Evolutionary conservation across 805 yeast genomes (phyloP), one percentile per base, ranked within the genome.

Genomic region (Nakazawaea molendinolei): DNA sequence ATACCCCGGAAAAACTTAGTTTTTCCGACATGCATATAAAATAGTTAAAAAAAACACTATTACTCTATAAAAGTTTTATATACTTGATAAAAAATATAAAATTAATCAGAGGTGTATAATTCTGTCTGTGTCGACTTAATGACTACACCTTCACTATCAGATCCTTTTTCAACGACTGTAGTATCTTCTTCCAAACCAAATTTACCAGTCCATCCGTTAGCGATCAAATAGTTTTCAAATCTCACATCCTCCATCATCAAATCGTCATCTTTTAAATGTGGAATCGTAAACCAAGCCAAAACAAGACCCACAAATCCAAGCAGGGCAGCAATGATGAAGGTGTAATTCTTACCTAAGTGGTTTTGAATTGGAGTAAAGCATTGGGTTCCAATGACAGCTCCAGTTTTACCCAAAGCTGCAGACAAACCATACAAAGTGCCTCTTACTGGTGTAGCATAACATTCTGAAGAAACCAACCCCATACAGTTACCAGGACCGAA

Each of bases 301-400:
- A 69, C 33, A 24, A 82, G 71, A 52, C 92, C 92, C 5, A 63
- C 63, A 7, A 74, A 56, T 36, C 92, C 90, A 48, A 83, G 69
- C 34, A 72, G 61, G 10, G 92, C 92, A 18, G 89, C 83, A 48
- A 83, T 79, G 45, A 83, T 82, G 49, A 83, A 83, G 5, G 90
- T 82, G 85, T 86, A 83, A 41, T 61, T 61, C 47, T 73, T 63
- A 23, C 92, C 92, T 44, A 79, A 61, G 50, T 79, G 56, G 27
- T 49, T 56, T 56, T 78, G 75, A 45, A 83, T 80, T 13, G 86
- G 82, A 8, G 77, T 73, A 59, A 84, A 83, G 13, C 71, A 70
- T 52, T 78, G 73, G 17, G 87, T 80, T 20, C 92, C 92, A 15
- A 80, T 76, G 16, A 80, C 87, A n/a, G 90, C 92, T 39, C 92